Conservation (phyloP, 768 basidiomycete genomes). For the Pulveroboletus sp. region DNA sequence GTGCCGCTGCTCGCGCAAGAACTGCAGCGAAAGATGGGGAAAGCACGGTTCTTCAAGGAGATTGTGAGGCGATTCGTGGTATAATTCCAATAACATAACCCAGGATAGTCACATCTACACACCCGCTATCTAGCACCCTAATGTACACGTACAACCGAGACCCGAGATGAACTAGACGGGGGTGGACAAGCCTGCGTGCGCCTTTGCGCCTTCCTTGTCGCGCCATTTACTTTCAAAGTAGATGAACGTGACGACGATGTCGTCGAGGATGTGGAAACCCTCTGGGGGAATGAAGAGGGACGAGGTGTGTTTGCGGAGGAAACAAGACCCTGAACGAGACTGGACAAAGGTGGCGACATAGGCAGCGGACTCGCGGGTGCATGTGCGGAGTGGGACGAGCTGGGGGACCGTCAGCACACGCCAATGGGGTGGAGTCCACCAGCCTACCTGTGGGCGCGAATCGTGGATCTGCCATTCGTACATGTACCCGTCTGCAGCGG, state of each 20-base stretch:
- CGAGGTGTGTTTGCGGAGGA: slow-evolving; percentile 14
- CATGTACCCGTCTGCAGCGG: slow-evolving; percentile 12
- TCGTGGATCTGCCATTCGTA: slow-evolving; percentile 32
- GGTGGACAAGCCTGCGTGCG: slow-evolving; percentile 8
- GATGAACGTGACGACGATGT: slow-evolving; percentile 35
- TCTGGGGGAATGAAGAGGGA: slow-evolving; percentile 28
- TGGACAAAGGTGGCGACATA: slow-evolving; percentile 29
- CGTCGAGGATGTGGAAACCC: slow-evolving; percentile 31
- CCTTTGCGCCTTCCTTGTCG: slow-evolving; percentile 19
- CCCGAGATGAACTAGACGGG: neutral
- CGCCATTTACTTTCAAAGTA: slow-evolving; percentile 33
- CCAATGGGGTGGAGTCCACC: too few relatives aligned
- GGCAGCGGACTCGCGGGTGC: neutral
- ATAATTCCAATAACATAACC: neutral
- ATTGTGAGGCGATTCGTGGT: slow-evolving; percentile 10
- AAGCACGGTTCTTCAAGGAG: slow-evolving; percentile 3
- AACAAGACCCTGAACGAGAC: slow-evolving; percentile 11
- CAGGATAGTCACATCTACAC: neutral
- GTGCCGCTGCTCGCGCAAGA: slow-evolving; percentile 4
- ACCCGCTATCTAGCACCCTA: neutral
- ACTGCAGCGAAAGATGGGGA: slow-evolving; percentile 20
- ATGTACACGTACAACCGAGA: neutral
- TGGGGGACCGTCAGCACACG: too few relatives aligned
- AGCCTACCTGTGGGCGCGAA: slow-evolving; percentile 19
- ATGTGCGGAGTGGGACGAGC: slow-evolving; percentile 15